These are phyloP conservation scores for Nakazawaea peltata DNA, from an alignment of 805 yeast species.

Conservation along the genomic window DNA sequence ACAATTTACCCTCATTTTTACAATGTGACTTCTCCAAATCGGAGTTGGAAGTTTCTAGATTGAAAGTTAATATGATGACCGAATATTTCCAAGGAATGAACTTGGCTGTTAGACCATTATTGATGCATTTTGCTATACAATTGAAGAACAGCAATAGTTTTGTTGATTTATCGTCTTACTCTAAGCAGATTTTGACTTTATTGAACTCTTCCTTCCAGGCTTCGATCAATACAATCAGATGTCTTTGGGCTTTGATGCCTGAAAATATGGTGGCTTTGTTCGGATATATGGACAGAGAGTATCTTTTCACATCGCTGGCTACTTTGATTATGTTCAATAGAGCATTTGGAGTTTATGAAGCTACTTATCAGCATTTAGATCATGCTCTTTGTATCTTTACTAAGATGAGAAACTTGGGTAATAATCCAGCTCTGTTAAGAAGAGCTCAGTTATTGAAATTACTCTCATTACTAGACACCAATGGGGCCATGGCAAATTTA, in stretches of 20 bases:
- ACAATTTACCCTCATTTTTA: constrained; percentile 52
- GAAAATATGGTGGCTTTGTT: constrained; percentile 79
- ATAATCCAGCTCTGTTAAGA: constrained; percentile 72
- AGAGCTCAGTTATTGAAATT: constrained; percentile 63
- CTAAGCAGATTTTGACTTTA: constrained; percentile 58
- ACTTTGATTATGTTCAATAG: constrained; percentile 68
- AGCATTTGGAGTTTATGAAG: constrained; percentile 76
- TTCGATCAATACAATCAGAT: constrained; percentile 65
- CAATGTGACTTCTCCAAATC: constrained; percentile 53
- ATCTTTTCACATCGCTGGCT: constrained; percentile 68
- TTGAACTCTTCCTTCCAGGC: constrained; percentile 76
- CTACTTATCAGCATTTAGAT: constrained; percentile 62
- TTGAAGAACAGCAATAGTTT: constrained; percentile 35
- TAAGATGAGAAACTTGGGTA: constrained; percentile 69
- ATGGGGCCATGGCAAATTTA: constrained; percentile 52
- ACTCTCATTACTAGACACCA: constrained; percentile 59
- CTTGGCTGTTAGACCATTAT: constrained; percentile 66
- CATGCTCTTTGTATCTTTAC: constrained; percentile 65
- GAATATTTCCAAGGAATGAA: constrained; percentile 81
- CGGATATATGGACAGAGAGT: constrained; percentile 85
- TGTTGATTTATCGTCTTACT: constrained; percentile 59
- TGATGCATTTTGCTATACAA: constrained; percentile 70
- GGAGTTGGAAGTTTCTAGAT: constrained; percentile 50
- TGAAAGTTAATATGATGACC: constrained; percentile 68
- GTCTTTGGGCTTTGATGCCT: constrained; percentile 66